A percentile compares a stretch with the other conserved stretches of the same genome.
Conservation (phyloP, 2,329 filamentous ascomycete species). For the Talaromyces sp. region DNA sequence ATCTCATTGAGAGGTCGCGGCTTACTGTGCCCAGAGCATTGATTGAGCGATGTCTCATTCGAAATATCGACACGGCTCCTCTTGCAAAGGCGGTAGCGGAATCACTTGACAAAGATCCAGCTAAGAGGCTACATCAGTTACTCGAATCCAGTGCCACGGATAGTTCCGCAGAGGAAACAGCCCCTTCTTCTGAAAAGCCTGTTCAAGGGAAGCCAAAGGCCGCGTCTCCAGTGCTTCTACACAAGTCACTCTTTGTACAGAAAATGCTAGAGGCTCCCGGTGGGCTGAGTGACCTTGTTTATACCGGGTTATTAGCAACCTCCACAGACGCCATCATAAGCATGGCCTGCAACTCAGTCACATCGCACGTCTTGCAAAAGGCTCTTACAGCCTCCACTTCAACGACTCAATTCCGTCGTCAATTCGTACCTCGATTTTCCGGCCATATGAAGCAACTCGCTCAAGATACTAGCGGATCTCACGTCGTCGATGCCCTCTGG, state of each 20-base stretch:
- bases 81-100: constrained; percentile 55
- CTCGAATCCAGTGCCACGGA: constrained; percentile 52
- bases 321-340: constrained; percentile 52
- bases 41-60: constrained; percentile 73
- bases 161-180: constrained; percentile 45
- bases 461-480: constrained; percentile 58
- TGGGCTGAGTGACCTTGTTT: constrained; percentile 62
- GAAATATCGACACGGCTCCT: constrained; percentile 54
- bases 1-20: constrained; percentile 68
- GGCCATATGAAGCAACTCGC: constrained; percentile 58
- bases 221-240: constrained; percentile 53
- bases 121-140: constrained; percentile 54
- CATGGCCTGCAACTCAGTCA: constrained; percentile 59
- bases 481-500: constrained; percentile 64
- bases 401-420: constrained; percentile 54
- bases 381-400: constrained; percentile 54
- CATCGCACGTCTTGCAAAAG: constrained; percentile 60
- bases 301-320: constrained; percentile 63
- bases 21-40: constrained; percentile 75
- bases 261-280: constrained; percentile 72
- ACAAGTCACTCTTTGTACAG: constrained; percentile 77
- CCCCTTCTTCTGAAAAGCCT: constrained; percentile 14
- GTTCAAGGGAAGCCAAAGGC: constrained; percentile 36
- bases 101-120: constrained; percentile 50
- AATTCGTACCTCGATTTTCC: constrained; percentile 59